Evolutionary conservation across 208 protist genomes (phyloP), one percentile per base, ranked within the genome.

Genomic region (Leishmania martiniquensis): DNA sequence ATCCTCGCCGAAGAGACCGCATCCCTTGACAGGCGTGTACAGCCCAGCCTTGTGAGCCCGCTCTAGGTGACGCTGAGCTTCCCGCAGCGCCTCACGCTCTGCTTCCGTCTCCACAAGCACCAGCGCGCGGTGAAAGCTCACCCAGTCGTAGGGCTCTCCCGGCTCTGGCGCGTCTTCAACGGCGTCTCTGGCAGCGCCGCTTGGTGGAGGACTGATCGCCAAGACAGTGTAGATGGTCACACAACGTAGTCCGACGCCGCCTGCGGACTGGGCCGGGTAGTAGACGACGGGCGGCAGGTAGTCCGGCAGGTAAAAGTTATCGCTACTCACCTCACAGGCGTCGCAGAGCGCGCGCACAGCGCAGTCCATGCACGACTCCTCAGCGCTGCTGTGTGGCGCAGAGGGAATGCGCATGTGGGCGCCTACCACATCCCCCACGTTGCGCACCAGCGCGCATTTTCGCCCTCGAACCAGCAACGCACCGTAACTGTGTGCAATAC

Each of bases 61-160:
- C 39, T 54, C 63, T 5, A 97, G 76, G 62, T 86, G 65, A 29
- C 52, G 69, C 60, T 86, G 75, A 25, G 91, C 57, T 54, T 93
- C 82, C 39, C 74, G 63, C 69, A 97, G 74, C 49, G 82, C 89
- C 65, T 84, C 87, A 34, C 72, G 63, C 85, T 97, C 90, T 49
- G 17, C 79, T 55, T 87, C 80, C 37, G 78, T 88, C 42, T n/a
- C 60, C 29, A 93, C 47, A 32, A 91, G 55, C 44, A 39, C n/a
- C 67, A 87, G 34, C 7, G 91, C 93, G 34, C 84, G 79, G 15
- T 39, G 55, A 71, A 87, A 91, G 73, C 89, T 89, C 37, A 93
- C 85, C 90, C 91, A 97, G 78, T 97, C 91, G 75, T 95, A 97
- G 25, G 90, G 89, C 79, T 97, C 90, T 65, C 81, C 79, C 37